Base-by-base conservation (phyloP, 1,284 basidiomycete species). In the Ustilago sp. region DNA sequence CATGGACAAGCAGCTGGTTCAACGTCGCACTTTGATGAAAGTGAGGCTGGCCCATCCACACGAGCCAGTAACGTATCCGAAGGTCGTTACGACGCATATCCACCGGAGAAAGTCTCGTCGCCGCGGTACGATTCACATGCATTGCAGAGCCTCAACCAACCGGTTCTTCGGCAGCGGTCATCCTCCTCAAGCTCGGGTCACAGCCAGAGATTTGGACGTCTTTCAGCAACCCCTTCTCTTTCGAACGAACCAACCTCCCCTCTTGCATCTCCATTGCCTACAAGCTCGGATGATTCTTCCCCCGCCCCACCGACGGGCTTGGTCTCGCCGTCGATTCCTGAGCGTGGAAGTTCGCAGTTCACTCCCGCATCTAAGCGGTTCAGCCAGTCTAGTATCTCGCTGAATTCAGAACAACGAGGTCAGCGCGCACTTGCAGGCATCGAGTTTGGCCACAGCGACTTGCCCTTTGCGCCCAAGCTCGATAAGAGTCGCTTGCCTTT, bases 391-490 rank as follows among this genome's bases (percentile, higher is more conserved):
- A 15, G 13, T n/a, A 23, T 32, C 34, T 65, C 67, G 13, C 28
- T 61, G 4, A 35, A 51, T 3, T 38, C 56, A 1, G 74, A 71
- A 47, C 65, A 61, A 11, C 55, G 55, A 6, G 74, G 68, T 13
- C 68, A 72, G 51, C 62, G 67, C 23, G 74, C 74, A n/a, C 38
- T 77, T 9, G 63, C 66, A 23, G 80, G 80, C 2, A 57, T 79
- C 38, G 80, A 82, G 13, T 82, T 74, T 48, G 80, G 80, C 58
- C 80, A 74, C 50, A 34, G 63, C 50, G 50, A 39, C 12, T 54
- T 72, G 6, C 79, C 80, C 9, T 82, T 82, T 39, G 68, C 76
- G 12, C 41, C 70, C 2, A 59, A 68, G 13, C 71, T 80, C 36
- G 67, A 66, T 34, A 68, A 68, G 23, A 57, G 36, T 17, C 52